These are phyloP conservation scores for Penicillium crustosum DNA, from an alignment of 2,329 filamentous ascomycete genomes.

Conservation along the genomic window DNA sequence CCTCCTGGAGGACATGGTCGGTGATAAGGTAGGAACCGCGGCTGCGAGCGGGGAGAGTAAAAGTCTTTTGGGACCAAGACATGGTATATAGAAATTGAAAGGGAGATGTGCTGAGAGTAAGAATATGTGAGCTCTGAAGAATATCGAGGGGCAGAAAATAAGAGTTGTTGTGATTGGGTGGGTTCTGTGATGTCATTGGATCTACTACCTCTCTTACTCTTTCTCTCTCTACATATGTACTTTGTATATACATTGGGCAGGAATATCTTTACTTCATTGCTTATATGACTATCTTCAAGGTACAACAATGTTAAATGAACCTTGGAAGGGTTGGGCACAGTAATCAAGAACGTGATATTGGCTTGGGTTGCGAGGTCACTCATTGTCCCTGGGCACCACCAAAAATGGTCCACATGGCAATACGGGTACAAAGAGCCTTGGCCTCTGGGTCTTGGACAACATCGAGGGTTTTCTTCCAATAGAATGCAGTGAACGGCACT, in stretches of 20 bases:
- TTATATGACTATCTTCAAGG: neutral
- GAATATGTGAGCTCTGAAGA: constrained; percentile 11
- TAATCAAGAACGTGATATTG: no score
- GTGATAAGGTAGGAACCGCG: constrained; percentile 91
- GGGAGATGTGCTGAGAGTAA: constrained; percentile 19
- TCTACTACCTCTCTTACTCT: constrained; percentile 23
- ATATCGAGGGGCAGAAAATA: constrained; percentile 29
- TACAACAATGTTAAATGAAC: neutral
- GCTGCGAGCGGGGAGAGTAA: constrained; percentile 72
- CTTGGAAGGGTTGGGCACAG: neutral
- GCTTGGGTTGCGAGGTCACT: no score
- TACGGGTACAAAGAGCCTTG: no score
- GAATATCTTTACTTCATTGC: neutral
- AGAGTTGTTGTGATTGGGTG: constrained; percentile 53
- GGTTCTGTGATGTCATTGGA: constrained; percentile 26
- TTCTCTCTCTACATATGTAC: neutral
- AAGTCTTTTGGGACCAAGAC: constrained; percentile 81
- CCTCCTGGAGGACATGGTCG: constrained; percentile 64
- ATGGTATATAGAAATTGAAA: constrained; percentile 32
- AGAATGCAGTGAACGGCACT: no score
- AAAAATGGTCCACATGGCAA: no score
- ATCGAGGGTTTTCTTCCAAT: no score
- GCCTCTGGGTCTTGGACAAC: no score
- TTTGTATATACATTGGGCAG: neutral
- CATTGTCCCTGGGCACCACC: no score